phyloP scores from a whole-genome alignment of 2,329 filamentous ascomycete genomes.

The Thelonectria discophora region DNA sequence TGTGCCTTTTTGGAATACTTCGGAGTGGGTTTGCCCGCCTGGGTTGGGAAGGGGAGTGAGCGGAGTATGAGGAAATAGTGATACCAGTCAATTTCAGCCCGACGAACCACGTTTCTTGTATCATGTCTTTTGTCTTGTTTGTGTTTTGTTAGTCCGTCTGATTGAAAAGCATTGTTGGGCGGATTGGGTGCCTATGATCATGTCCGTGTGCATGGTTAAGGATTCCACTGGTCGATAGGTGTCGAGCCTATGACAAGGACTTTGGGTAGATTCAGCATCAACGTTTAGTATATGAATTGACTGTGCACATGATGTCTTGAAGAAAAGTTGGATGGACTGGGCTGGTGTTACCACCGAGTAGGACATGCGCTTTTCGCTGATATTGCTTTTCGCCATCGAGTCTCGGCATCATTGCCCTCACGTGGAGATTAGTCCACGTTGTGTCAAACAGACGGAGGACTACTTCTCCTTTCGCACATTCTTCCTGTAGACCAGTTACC shows the following conservation, averaged over 20 bases:
- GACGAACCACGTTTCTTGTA: constrained; percentile 32
- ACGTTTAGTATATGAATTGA: no score
- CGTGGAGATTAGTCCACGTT: no score
- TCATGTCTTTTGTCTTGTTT: constrained; percentile 22
- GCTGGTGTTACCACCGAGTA: no score
- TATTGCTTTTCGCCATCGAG: no score
- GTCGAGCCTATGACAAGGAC: background rate
- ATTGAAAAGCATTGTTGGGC: constrained; percentile 7
- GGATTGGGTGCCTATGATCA: background rate
- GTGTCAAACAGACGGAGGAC: no score
- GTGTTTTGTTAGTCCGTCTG: constrained; percentile 7
- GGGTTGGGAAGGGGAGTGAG: constrained; percentile 18
- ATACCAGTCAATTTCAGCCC: constrained; percentile 36
- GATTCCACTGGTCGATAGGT: background rate
- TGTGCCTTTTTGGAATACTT: constrained; percentile 13
- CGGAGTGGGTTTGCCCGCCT: constrained; percentile 8
- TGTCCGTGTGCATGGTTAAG: background rate
- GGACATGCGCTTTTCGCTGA: no score
- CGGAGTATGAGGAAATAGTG: constrained; percentile 34
- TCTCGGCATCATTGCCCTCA: no score
- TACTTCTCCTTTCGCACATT: no score
- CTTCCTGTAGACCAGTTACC: no score
- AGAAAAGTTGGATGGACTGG: no score
- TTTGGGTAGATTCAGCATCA: background rate
- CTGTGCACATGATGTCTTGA: no score